Conservation (phyloP, 2,329 filamentous ascomycete genomes). For the Colletotrichum endophyticum region DNA sequence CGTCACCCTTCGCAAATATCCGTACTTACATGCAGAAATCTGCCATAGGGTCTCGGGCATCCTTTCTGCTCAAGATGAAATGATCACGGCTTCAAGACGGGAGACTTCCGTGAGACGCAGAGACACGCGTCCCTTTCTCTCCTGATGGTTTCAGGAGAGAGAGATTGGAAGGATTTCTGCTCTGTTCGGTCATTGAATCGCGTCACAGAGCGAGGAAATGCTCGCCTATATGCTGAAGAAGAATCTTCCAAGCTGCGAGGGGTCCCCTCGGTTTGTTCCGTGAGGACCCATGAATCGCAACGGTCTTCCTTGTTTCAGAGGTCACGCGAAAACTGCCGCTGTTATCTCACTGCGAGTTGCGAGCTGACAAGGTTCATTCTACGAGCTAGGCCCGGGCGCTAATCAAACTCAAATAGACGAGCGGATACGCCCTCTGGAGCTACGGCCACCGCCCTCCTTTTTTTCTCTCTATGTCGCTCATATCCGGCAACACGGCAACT, state of each 20-base stretch:
- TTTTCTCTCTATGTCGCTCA: neutral
- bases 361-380: neutral
- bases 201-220: neutral
- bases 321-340: neutral
- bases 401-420: neutral
- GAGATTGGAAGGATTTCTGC: neutral
- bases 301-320: neutral
- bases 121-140: neutral
- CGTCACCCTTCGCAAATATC: neutral
- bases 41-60: neutral
- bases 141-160: neutral
- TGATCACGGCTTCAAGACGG: neutral
- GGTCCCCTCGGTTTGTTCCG: neutral
- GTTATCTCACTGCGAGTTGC: neutral
- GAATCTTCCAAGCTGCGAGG: neutral
- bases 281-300: neutral
- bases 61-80: neutral
- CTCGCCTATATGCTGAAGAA: neutral
- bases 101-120: neutral
- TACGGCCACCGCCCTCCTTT: neutral
- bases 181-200: neutral
- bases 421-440: neutral
- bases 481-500: neutral
- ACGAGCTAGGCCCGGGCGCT: neutral
- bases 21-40: neutral